Conservation (phyloP, 2,329 filamentous ascomycete genomes). For the Colletotrichum liaoningense region DNA sequence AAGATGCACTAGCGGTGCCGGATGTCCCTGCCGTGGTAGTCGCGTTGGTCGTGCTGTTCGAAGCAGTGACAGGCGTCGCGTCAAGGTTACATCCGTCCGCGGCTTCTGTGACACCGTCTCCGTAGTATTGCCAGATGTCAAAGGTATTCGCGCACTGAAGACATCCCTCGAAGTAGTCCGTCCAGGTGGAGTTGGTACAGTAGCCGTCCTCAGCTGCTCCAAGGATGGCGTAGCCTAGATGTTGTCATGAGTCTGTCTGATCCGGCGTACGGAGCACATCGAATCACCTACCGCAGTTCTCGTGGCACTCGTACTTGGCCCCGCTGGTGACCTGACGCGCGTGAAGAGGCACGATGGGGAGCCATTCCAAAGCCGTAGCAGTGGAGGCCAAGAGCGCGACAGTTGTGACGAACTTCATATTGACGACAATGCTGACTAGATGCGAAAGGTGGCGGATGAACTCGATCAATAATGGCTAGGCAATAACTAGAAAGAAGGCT, state of each 20-base stretch:
- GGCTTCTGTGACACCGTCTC: conserved; percentile 46
- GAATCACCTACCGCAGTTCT: conserved; percentile 54
- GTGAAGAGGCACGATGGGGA: conserved; percentile 22
- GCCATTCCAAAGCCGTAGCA: conserved; percentile 11
- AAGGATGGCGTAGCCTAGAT: conserved; percentile 46
- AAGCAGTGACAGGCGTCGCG: conserved; percentile 15
- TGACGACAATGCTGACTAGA: too few relatives aligned
- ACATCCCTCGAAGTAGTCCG: conserved; percentile 52
- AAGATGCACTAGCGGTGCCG: neutral
- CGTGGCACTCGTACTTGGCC: conserved; percentile 48
- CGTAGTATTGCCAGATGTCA: conserved; percentile 58
- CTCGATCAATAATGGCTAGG: neutral
- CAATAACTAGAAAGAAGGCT: neutral
- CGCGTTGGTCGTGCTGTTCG: conserved; percentile 1
- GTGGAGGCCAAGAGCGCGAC: neutral
- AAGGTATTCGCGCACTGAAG: conserved; percentile 55
- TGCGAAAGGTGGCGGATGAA: too few relatives aligned
- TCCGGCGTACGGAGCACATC: neutral
- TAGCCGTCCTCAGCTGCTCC: conserved; percentile 47
- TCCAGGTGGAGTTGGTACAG: conserved; percentile 53
- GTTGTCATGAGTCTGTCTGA: neutral
- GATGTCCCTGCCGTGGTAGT: neutral
- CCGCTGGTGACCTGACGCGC: conserved; percentile 22
- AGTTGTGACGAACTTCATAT: conserved; percentile 13
- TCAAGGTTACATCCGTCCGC: conserved; percentile 44